Conservation (phyloP, 148 eudicot genomes). For the Camellia sinensis region DNA sequence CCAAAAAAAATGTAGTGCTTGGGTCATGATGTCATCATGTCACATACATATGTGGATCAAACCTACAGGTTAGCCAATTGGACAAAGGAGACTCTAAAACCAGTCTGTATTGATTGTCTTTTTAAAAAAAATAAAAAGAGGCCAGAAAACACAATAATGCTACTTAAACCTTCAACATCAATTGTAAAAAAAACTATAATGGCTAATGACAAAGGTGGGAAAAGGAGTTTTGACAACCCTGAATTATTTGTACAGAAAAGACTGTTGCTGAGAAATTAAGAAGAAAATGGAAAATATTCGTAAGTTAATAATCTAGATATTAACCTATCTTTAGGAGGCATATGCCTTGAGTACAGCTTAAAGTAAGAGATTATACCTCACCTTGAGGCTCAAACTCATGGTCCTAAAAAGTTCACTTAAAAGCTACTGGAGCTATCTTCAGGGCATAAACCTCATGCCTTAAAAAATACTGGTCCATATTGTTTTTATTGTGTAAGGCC, state of each 20-base stretch:
- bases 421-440: conserved; percentile 5
- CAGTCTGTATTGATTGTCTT: not conserved
- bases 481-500: not conserved
- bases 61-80: not conserved
- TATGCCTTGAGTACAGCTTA: not conserved
- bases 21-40: not conserved
- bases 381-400: not conserved
- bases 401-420: not conserved
- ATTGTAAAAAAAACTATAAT: not conserved
- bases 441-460: not conserved
- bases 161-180: not conserved
- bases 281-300: not conserved
- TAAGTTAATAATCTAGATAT: not conserved
- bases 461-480: not conserved
- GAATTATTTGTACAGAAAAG: not conserved
- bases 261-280: not conserved
- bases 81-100: not conserved
- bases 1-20: not conserved
- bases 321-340: not conserved
- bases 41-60: not conserved
- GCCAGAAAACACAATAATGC: not conserved
- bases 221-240: not conserved
- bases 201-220: too few species aligned
- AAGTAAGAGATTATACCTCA: not conserved
- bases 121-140: not conserved